Conservation (phyloP, 768 basidiomycete species). For the Lactarius sp. region DNA sequence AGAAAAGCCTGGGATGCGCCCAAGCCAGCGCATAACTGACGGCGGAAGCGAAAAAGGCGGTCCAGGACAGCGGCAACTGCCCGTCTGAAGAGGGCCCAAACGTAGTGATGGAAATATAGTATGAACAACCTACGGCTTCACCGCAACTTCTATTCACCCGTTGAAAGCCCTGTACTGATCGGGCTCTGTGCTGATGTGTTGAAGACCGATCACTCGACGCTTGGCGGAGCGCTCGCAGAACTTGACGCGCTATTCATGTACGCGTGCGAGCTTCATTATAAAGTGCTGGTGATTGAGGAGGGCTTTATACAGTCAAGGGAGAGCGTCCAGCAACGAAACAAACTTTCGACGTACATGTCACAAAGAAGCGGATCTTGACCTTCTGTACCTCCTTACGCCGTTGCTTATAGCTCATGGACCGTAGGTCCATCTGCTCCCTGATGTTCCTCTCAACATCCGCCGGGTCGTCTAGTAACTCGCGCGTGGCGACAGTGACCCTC, state of each 20-base stretch:
- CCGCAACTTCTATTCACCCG: background rate
- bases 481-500: constrained; percentile 52
- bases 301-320: constrained; percentile 39
- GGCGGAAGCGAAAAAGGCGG: no score
- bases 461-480: constrained; percentile 47
- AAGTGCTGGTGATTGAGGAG: constrained; percentile 80
- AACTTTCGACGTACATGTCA: constrained; percentile 46
- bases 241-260: constrained; percentile 21
- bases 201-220: constrained; percentile 19
- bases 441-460: constrained; percentile 54
- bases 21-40: no score
- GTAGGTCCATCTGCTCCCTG: constrained; percentile 32
- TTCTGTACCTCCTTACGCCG: constrained; percentile 58
- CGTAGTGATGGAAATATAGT: no score
- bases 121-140: background rate
- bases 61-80: no score
- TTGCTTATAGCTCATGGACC: constrained; percentile 57
- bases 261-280: constrained; percentile 75
- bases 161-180: no score
- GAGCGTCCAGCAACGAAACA: background rate
- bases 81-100: no score
- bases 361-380: constrained; percentile 63
- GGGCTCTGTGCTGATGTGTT: no score
- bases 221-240: constrained; percentile 25
- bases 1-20: no score